These are phyloP conservation scores for Sarocladiaceae sp. DNA, from an alignment of 2,329 filamentous ascomycete genomes.

Conservation along the genomic window DNA sequence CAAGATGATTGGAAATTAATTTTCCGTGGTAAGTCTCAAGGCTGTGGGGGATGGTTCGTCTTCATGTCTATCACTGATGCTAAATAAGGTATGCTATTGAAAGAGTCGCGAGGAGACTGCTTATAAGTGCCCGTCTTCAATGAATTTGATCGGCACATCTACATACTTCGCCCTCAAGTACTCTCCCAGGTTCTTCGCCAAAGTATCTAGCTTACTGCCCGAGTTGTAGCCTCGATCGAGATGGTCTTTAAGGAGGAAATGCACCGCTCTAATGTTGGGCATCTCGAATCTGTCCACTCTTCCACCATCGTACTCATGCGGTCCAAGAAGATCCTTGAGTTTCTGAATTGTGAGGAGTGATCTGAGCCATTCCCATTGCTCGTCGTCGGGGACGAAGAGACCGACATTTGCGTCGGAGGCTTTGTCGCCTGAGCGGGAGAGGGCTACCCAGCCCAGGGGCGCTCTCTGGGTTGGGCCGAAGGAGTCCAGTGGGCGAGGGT, in stretches of 20 bases:
- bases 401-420: slow-evolving; percentile 34
- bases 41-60: too few species aligned
- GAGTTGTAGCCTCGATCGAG: slow-evolving; percentile 16
- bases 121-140: slow-evolving; percentile 15
- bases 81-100: too few species aligned
- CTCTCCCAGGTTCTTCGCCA: slow-evolving; percentile 37
- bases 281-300: slow-evolving; percentile 37
- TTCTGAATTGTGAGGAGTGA: slow-evolving; percentile 29
- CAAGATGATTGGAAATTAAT: neutral
- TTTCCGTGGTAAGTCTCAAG: neutral
- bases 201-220: slow-evolving; percentile 25
- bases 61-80: too few species aligned
- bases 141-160: slow-evolving; percentile 34
- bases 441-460: slow-evolving; percentile 14
- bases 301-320: slow-evolving; percentile 20
- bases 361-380: slow-evolving; percentile 37
- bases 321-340: slow-evolving; percentile 26
- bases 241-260: slow-evolving; percentile 14
- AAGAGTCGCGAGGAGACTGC: too few species aligned
- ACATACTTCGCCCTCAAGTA: slow-evolving; percentile 35
- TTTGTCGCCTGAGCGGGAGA: slow-evolving; percentile 29
- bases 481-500: slow-evolving; percentile 1
- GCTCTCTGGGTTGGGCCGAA: slow-evolving; percentile 9
- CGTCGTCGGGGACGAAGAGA: slow-evolving; percentile 30
- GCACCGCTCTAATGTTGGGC: slow-evolving; percentile 23